Percentiles rank a stretch among this genome's conserved stretches.
These are phyloP conservation scores for Zoysia pacifica DNA, from an alignment of 176 grass and related monocot species.

Conservation along the genomic window DNA sequence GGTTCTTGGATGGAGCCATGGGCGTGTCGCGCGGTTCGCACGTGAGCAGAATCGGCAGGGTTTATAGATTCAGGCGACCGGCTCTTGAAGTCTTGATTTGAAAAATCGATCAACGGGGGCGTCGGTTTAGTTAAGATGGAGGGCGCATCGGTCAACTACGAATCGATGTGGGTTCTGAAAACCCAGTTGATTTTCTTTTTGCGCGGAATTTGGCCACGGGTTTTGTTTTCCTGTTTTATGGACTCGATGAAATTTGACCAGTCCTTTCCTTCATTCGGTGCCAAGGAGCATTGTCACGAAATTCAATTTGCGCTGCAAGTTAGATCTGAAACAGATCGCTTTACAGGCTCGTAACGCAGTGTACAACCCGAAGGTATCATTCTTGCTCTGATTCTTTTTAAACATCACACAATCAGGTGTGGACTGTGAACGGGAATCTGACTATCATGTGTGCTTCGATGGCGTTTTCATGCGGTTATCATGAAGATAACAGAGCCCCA, in stretches of 20 bases:
- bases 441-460: constrained; percentile 19
- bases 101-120: too few relatives aligned
- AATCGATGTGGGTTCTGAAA: background rate
- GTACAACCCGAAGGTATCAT: constrained; percentile 84
- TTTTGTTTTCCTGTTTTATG: background rate
- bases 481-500: constrained; percentile 95
- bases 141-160: background rate
- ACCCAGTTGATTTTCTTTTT: background rate
- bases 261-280: constrained; percentile 4
- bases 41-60: background rate
- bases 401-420: background rate
- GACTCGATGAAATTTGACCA: background rate
- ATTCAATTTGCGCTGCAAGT: constrained; percentile 64
- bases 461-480: constrained; percentile 87
- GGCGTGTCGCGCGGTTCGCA: too few relatives aligned
- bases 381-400: background rate
- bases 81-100: background rate
- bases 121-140: background rate
- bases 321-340: constrained; percentile 75
- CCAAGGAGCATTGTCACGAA: constrained; percentile 85
- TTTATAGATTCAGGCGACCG: background rate
- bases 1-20: background rate
- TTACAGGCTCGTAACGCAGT: constrained; percentile 72
- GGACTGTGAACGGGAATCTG: background rate
- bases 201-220: background rate